These are phyloP conservation scores for Dalbergia cultrata DNA, from an alignment of 306 rosid species.

Conservation along the genomic window DNA sequence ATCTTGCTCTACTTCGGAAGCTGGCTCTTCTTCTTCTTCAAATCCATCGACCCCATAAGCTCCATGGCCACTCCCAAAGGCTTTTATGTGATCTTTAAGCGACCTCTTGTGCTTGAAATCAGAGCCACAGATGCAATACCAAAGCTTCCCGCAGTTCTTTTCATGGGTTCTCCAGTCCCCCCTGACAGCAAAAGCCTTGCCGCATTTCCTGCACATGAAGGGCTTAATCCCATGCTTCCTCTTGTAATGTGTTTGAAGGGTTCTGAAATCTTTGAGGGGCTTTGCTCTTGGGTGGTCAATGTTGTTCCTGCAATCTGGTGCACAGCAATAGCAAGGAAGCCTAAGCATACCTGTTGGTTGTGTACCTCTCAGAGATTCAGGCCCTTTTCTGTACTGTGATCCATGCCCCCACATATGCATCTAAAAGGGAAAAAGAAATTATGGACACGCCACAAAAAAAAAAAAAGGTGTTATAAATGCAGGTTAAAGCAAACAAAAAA, in stretches of 20 bases:
- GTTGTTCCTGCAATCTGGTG: constrained; percentile 95
- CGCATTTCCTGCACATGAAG: constrained; percentile 94
- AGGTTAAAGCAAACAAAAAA: neutral
- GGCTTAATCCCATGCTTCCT: constrained; percentile 97
- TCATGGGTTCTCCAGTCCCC: constrained; percentile 99
- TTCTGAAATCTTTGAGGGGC: constrained; percentile 92
- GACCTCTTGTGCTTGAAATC: constrained; percentile 98
- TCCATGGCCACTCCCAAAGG: constrained; percentile 91
- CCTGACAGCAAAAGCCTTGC: constrained; percentile 94
- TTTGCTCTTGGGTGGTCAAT: constrained; percentile 93
- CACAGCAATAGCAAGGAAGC: constrained; percentile 95
- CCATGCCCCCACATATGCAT: constrained; percentile 99
- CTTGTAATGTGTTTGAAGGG: constrained; percentile 98
- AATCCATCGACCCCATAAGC: constrained; percentile 78
- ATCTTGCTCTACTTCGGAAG: constrained; percentile 96
- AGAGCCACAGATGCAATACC: constrained; percentile 97
- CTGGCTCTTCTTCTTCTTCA: constrained; percentile 94
- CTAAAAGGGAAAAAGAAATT: constrained; percentile 37
- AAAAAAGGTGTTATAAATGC: neutral
- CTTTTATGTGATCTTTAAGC: constrained; percentile 90
- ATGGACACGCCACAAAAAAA: neutral
- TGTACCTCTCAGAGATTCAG: constrained; percentile 91
- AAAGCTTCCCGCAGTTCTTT: constrained; percentile 95
- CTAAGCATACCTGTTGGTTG: constrained; percentile 98
- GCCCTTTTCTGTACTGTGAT: constrained; percentile 96